These are phyloP conservation scores for Trypanosoma lewisi DNA, from an alignment of 208 protist species.

Conservation along the genomic window DNA sequence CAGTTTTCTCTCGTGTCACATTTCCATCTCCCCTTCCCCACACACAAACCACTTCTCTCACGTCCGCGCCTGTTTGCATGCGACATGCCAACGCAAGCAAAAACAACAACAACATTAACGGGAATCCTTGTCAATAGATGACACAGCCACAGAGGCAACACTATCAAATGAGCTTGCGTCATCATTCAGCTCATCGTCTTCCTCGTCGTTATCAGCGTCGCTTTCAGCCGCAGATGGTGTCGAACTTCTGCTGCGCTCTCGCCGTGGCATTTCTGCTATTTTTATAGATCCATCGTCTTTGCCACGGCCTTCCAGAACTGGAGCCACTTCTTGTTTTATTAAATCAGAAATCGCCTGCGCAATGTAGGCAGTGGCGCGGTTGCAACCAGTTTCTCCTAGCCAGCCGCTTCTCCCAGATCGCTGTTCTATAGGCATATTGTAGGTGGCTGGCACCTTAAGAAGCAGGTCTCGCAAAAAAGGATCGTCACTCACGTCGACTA, in stretches of 20 bases:
- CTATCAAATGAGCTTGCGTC: conserved; percentile 1
- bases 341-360: conserved; percentile 31
- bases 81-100: too few relatives aligned
- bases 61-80: too few relatives aligned
- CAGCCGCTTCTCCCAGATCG: conserved; percentile 40
- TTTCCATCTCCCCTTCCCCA: too few relatives aligned
- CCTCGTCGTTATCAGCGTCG: neutral
- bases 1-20: too few relatives aligned
- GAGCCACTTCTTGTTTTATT: conserved; percentile 47
- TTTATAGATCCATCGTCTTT: neutral
- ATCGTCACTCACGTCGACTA: conserved; percentile 54
- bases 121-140: neutral
- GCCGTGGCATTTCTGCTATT: neutral
- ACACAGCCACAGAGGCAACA: neutral
- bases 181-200: neutral
- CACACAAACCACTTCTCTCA: too few relatives aligned
- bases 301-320: conserved; percentile 25
- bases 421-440: conserved; percentile 23
- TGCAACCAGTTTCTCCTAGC: conserved; percentile 45
- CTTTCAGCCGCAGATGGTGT: neutral
- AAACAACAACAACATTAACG: neutral
- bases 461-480: conserved; percentile 33
- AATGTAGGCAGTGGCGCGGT: conserved; percentile 31
- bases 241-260: neutral
- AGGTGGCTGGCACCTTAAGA: conserved; percentile 5